A percentile compares a stretch with the other conserved stretches of the same genome.
Evolutionary conservation across 2,329 filamentous ascomycete genomes (phyloP).

Genomic region (Diaporthe aspalathi): DNA sequence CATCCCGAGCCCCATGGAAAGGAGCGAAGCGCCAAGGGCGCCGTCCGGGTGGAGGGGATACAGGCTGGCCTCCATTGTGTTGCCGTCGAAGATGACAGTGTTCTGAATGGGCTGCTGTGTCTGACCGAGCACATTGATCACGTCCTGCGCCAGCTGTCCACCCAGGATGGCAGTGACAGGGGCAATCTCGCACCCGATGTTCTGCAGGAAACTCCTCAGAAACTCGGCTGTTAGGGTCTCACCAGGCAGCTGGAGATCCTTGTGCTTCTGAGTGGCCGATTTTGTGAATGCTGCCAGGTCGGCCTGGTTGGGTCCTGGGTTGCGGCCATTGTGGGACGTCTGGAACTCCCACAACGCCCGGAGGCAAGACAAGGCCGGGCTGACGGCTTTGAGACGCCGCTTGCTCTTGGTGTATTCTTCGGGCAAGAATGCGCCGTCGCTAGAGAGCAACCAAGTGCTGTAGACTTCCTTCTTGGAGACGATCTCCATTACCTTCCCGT

Average conservation of each 20-base stretch:
- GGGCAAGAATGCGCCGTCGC: constrained; percentile 77
- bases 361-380: constrained; percentile 85
- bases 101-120: constrained; percentile 97
- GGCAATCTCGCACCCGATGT: constrained; percentile 84
- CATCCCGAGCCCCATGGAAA: constrained; percentile 44
- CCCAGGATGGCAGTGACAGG: constrained; percentile 91
- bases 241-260: constrained; percentile 75
- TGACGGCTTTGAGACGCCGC: constrained; percentile 79
- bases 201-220: constrained; percentile 86
- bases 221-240: constrained; percentile 78
- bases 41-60: constrained; percentile 84
- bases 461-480: constrained; percentile 94
- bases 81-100: constrained; percentile 90
- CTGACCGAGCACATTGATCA: constrained; percentile 93
- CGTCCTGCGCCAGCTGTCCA: constrained; percentile 91
- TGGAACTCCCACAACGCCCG: constrained; percentile 93
- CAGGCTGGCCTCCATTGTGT: constrained; percentile 79
- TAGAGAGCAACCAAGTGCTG: constrained; percentile 87
- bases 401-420: constrained; percentile 76
- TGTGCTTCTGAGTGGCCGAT: constrained; percentile 81
- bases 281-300: constrained; percentile 83
- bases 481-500: constrained; percentile 79
- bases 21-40: constrained; percentile 60
- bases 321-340: constrained; percentile 62
- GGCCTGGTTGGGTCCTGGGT: constrained; percentile 66